Base-by-base conservation (phyloP, 2,329 filamentous ascomycete genomes). In the Capronia coronata region DNA sequence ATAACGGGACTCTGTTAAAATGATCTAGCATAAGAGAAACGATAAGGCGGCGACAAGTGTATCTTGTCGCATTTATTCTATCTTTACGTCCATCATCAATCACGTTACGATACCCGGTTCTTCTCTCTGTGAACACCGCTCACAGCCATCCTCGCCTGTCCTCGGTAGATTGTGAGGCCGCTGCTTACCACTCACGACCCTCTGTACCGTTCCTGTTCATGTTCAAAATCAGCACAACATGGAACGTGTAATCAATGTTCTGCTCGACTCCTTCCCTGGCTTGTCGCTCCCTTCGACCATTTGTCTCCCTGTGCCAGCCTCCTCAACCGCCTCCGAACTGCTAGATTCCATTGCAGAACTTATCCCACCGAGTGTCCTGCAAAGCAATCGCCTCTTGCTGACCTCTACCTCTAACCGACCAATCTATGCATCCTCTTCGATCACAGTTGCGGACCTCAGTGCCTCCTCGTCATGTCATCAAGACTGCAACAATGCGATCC, bases 231-330 rank as follows among this genome's bases (percentile, higher is more conserved):
- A n/a, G 29, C 29, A 32, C n/a, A 54, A 34, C 35, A 57, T 51
- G 49, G 48, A 50, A 25, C 41, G 44, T 35, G 35, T 49, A 16
- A 71, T 94, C 64, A 95, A 94, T 69, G 75, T 97, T 56, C 79
- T 97, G 51, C 74, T 98, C 54, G 84, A 87, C 60, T 87, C 84
- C 54, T 91, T 97, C 63, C 77, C 84, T 6, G 91, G 91, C 56
- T 77, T 94, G 14, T 83, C 84, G 40, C 77, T 95, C 5, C 89
- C 91, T 2, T 73, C 85, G n/a, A 94, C 89, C 0, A 75, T 94
- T 27, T 82, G 85, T 3, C 75, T 96, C n/a, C 82, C 87, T 1
- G 71, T 94, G 18, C 73, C 80, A 7, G 71, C 79, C 21, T 74
- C 80, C 25, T 80, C 84, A 6, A 79, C 81, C 10, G 71, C 90